Evolutionary conservation across 2,329 filamentous ascomycete species (phyloP), one percentile per base, ranked within the genome.

Genomic region (Talaromyces sp.): DNA sequence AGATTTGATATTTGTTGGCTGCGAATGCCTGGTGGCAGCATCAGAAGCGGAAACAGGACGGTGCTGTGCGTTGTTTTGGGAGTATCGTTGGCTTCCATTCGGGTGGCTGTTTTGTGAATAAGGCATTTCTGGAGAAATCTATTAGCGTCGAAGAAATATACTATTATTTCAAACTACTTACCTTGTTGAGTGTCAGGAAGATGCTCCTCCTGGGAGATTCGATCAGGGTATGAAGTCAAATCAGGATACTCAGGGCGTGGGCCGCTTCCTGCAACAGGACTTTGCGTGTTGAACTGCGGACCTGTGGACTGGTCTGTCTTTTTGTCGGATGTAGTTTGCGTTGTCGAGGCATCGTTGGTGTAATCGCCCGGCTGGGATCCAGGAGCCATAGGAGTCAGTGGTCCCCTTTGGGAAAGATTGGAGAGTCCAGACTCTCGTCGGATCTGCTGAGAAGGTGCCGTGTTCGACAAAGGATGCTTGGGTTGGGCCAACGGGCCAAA

Each of bases 281-380:
- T 82, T 70, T 92, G 89, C 0, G 88, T 90, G 70, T 88, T 88
- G 72, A 83, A 83, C 64, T 84, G 82, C 2, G 84, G 86, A 1
- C 85, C 87, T 12, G 86, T 87, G 3, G 88, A 91, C 6, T 85
- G 84, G 63, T 89, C 86, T 0, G 90, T 92, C 72, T 85, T 87
- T 75, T 96, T 94, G n/a, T 87, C 85, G 3, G 85, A 88, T 1
- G 92, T 96, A 2, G 87, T 88, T 24, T 86, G 87, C 1, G 92
- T 97, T 1, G 92, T 95, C 2, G 92, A 96, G 1, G 92, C 93
- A 68, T 96, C 92, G 68, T 97, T 97, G 57, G 87, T 78, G 61
- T 86, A 87, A 83, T 87, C 83, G 24, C 78, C 78, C 17, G 81
- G 77, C 69, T 86, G 81, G 32, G 84, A 84, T 61, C 83, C 81